Evolutionary conservation across 2,329 filamentous ascomycete species (phyloP), one percentile per base, ranked within the genome.

Genomic region (Ophiostoma pallidulum): DNA sequence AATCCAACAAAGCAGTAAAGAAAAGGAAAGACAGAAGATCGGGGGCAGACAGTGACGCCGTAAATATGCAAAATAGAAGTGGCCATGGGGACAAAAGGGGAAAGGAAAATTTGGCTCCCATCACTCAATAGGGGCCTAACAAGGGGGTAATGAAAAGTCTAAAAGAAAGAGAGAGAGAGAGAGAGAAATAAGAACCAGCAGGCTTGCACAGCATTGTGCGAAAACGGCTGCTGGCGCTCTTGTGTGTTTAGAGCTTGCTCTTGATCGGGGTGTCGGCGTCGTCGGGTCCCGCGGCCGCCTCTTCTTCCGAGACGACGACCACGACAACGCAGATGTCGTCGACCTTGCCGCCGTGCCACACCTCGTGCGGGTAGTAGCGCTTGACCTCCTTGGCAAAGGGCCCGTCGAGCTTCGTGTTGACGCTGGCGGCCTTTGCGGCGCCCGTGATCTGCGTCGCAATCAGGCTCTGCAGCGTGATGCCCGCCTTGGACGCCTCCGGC

Each of bases 371-470:
- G 57, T 86, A 94, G 60, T 86, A 82, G 60, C 82, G 86, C 62
- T 92, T 87, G 18, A 96, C 88, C 64, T 96, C 89, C 65, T 87
- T 95, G 35, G 92, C 89, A 64, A 98, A 98, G 0, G 92, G 92
- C 0, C 91, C 89, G 62, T 97, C 86, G 45, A 86, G 70, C 59
- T 84, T 87, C 41, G 74, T 77, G 65, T 95, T 89, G 49, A 86
- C 65, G 60, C 90, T 94, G 7, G 90, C 89, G 8, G 77, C 71
- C 66, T 96, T 96, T 6, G 92, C 91, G 45, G 89, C 86, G 9
- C 75, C 73, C 14, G 87, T 83, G 49, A 98, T 82, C 31, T 86
- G 82, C 3, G 82, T 78, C 0, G 92, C 91, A 6, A 98, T 69
- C 26, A 83, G 69, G 53, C 81, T 84, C 61, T 95, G 90, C 39